Evolutionary conservation across 1,139 yeast genomes (phyloP), one percentile per base, ranked within the genome.

Genomic region (Geotrichum restrictum): DNA sequence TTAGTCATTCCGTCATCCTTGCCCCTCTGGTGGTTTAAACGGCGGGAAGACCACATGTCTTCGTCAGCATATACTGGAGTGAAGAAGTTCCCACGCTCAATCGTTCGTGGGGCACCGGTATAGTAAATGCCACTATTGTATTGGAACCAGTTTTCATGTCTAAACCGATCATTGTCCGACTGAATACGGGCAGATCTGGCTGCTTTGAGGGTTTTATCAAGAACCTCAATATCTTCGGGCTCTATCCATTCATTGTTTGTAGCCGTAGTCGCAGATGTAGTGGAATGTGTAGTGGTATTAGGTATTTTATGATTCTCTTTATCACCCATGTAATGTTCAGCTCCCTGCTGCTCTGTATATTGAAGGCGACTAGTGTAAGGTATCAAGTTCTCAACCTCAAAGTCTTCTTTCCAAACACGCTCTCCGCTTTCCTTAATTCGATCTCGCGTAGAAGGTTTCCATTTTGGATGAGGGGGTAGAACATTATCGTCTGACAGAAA

Each of bases 61-160:
- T 27, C 37, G 21, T 43, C 49, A 46, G 57, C 59, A 49, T 57
- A 63, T 13, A 68, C 64, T 0, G 83, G 81, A 11, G 80, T 73
- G 65, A 81, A 82, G 59, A 80, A 81, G 57, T 78, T 78, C 2
- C 71, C 67, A 21, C 70, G 60, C 33, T 71, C 78, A 21, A 81
- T 60, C 0, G 79, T 67, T 33, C 77, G 66, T 6, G 79, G 73
- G 19, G 70, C 61, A 11, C 55, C 57, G 16, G 67, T 63, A 16
- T 62, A 59, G 58, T 64, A 58, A 59, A 56, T 53, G 41, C 71
- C 68, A 40, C 63, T 68, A 49, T 78, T 72, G 79, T 82, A 80
- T 51, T 80, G 84, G 59, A 69, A 79, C 0, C 85, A 83, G 47
- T 75, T 74, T 37, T 72, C 63, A 51, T 77, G 78, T 44, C 81